Base-by-base conservation (phyloP, 1,139 yeast genomes). In the Yamadazyma conglobata region DNA sequence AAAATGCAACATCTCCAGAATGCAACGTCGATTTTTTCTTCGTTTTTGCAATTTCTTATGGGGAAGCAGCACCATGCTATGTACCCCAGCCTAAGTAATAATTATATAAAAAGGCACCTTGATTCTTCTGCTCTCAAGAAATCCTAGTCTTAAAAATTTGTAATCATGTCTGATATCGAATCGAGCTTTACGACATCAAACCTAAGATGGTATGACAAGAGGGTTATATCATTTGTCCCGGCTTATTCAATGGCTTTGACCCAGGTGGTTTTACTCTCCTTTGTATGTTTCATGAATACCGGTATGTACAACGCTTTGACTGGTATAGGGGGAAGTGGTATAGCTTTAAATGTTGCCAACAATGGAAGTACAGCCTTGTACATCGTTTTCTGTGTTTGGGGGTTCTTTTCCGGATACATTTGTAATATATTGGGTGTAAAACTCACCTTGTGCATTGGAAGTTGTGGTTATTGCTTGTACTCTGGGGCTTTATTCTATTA, bases 391-490 rank as follows among this genome's bases (percentile, higher is more conserved):
- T 77, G 79, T 12, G 64, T 73, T 15, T 49, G 75, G 34, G 83
- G 82, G 29, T 73, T 77, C 56, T 68, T 77, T 40, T 73, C 77
- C 18, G 84, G 84, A 44, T 67, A 79, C 34, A 63, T 77, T 35
- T 69, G 75, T 51, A 77, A 77, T 56, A 47, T 56, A 11, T 49
- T 77, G 25, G 83, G 83, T 34, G 60, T 70, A 19, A 59, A 66
- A 39, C 56, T 59, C 29, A 61, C 75, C 36, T 58, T 77, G 26
- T 57, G 68, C 38, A 50, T 73, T 40, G 82, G 83, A 31, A 77
- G 79, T 32, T 43, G 64, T 27, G 81, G 82, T 25, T 77, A 77
- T 49, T 68, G 74, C 26, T 38, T 77, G 34, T 77, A 77, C 50
- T 64, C 77, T 26, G 73, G 69, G 17, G 64, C 80, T 10, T 65